Conservation (phyloP, 2,329 filamentous ascomycete species). For the Cercospora brassicicola region DNA sequence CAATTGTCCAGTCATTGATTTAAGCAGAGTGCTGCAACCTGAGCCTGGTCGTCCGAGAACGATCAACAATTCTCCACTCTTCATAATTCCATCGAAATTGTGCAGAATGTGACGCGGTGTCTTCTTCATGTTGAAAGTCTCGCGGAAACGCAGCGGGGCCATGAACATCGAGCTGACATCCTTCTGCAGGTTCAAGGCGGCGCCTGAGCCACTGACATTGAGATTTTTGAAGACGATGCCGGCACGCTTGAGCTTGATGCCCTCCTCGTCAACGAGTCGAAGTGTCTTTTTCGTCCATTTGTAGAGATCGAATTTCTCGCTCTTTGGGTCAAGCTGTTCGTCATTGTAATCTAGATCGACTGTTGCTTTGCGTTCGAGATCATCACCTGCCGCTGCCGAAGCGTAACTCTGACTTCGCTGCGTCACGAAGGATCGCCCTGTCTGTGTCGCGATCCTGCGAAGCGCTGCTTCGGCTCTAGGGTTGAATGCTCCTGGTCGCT, state of each 20-base stretch:
- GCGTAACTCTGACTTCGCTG: slow-evolving; percentile 15
- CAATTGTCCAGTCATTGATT: slow-evolving; percentile 61
- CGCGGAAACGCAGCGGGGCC: slow-evolving; percentile 58
- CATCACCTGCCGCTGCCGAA: slow-evolving; percentile 10
- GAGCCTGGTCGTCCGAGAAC: slow-evolving; percentile 54
- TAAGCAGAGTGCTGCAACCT: slow-evolving; percentile 65
- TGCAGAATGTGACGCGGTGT: slow-evolving; percentile 57
- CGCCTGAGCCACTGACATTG: slow-evolving; percentile 65
- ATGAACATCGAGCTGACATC: slow-evolving; percentile 63
- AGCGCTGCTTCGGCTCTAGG: slow-evolving; percentile 24
- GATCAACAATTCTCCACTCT: slow-evolving; percentile 51
- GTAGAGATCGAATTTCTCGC: slow-evolving; percentile 54
- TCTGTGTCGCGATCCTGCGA: slow-evolving; percentile 26
- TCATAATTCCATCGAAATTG: slow-evolving; percentile 55
- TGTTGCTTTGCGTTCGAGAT: slow-evolving; percentile 33
- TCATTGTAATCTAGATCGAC: slow-evolving; percentile 47
- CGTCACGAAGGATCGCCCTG: slow-evolving; percentile 25
- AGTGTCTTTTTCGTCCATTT: slow-evolving; percentile 55
- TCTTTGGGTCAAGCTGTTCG: slow-evolving; percentile 54
- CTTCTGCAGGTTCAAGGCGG: slow-evolving; percentile 66
- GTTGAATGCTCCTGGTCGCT: slow-evolving; percentile 23
- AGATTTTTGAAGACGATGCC: slow-evolving; percentile 66
- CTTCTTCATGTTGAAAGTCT: slow-evolving; percentile 55
- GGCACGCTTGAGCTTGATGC: slow-evolving; percentile 55
- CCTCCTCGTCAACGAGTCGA: slow-evolving; percentile 56